Percentiles rank a stretch among this genome's conserved stretches.
Conservation (phyloP, 345 rosid genomes). For the Citrus australasica region DNA sequence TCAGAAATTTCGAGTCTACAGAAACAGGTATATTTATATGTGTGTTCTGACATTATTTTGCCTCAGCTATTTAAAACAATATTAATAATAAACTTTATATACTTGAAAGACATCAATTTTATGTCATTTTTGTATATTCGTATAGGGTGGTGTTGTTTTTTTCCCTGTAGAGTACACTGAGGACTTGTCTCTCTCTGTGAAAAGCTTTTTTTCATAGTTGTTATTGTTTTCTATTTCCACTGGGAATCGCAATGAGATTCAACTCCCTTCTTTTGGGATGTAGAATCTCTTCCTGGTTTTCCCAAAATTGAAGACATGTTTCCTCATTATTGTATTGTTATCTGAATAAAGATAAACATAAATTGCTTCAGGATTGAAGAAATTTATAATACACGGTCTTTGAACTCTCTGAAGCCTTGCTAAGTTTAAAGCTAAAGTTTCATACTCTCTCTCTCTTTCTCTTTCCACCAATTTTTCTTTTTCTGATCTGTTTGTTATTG, state of each 20-base stretch:
- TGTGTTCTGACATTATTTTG: background rate
- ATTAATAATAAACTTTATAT: background rate
- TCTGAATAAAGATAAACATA: background rate
- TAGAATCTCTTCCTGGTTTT: background rate
- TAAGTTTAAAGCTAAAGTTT: background rate
- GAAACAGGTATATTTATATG: conserved; percentile 52
- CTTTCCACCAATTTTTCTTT: background rate
- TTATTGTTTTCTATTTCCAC: background rate
- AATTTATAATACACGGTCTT: background rate
- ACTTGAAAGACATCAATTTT: background rate
- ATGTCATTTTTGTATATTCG: background rate
- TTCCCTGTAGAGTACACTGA: background rate
- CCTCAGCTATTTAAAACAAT: background rate
- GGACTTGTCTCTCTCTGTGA: background rate
- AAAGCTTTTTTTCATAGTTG: background rate
- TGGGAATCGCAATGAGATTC: background rate
- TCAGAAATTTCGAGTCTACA: conserved; percentile 78
- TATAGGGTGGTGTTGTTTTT: background rate
- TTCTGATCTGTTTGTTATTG: background rate
- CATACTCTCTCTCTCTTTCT: background rate
- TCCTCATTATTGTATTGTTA: background rate
- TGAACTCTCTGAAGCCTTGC: background rate
- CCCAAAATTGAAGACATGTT: background rate
- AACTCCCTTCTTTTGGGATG: background rate
- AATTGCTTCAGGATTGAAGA: background rate